Evolutionary conservation across 2,329 filamentous ascomycete genomes (phyloP), one percentile per base, ranked within the genome.

Genomic region (Tolypocladium pustulatum): DNA sequence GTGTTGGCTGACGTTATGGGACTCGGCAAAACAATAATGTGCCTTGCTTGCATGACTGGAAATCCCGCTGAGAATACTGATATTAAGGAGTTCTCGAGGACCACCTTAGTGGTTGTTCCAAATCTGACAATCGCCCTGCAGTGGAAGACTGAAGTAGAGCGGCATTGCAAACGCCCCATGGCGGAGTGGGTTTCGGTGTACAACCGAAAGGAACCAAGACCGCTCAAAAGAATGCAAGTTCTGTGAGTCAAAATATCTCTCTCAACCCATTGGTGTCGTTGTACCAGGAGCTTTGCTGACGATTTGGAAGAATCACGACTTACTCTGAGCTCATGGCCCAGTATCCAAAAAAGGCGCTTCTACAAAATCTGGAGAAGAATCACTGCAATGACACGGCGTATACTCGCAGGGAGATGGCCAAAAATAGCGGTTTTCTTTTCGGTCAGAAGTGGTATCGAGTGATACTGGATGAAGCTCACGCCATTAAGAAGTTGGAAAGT

Each of bases 31-130:
- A 88, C 85, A 20, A 84, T 96, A 13, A 88, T 90, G 63, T 84
- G 85, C 32, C 77, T 96, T n/a, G 82, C 90, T 1, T 78, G 94
- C 37, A 87, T 94, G 58, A 75, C 88, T 1, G 81, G 82, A 0
- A 80, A 86, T 12, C 77, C 76, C 0, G 78, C 75, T 0, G 63
- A 72, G 0, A 59, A 73, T 12, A 72, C 78, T 25, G 72, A 79
- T 5, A 54, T 55, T 0, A 37, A 55, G 0, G 60, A 65, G 0
- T 79, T 70, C 65, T 76, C 73, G 69, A 60, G 63, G 0, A 60
- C 64, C 0, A 76, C 74, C 0, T 55, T 76, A 10, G 59, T 76
- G 0, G 61, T 76, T 5, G 68, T 69, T 2, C 69, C 70, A 0
- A 66, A 66, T 36, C 27, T 32, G 1, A 30, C 59, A 1, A 40